Base-by-base conservation (phyloP, 2,329 filamentous ascomycete species). In the Paracoccidioides brasiliensis region DNA sequence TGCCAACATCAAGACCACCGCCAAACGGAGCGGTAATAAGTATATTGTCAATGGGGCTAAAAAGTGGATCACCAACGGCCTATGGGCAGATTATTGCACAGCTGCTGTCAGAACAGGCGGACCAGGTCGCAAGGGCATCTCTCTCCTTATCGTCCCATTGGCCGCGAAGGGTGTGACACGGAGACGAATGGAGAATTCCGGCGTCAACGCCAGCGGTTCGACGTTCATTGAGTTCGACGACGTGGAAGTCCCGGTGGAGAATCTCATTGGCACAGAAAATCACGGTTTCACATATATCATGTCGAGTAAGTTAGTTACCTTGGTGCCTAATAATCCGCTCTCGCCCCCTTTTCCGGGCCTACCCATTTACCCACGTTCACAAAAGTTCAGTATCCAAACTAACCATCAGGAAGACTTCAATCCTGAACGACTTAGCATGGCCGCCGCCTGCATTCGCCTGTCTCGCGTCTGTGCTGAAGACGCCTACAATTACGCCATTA, bases 231-330 rank as follows among this genome's bases (percentile, higher is more conserved):
- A 87, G 65, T 74, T 90, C 1, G 84, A 88, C 60, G 83, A 88
- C 54, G 85, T 88, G 2, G 77, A 79, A 57, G 85, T 90, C 0
- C 85, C 85, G 0, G 76, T 79, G 0, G 78, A 81, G 64, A 86
- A 89, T 62, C 69, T 88, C 7, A 81, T 89, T 51, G 85, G 85
- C 1, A 63, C 76, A 30, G 85, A 88, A 66, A 85, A 85, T 37
- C 72, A 79, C 64, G 85, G 85, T 0, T 88, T 89, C 79, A 76
- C 75, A 52, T 85, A 86, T 62, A 80, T 86, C 64, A 86, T 86
- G 83, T 83, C 80, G 42, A 87, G 77, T 69, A 63, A 59, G 64
- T 61, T 22, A 9, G 64, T 61, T 22, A 9, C 38, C 2, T 10
- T n/a, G 5, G 8, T 14, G 38, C 14, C 5, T 4, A 12, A 6